Evolutionary conservation across 2,329 filamentous ascomycete species (phyloP).

Genomic region (Albophoma yamanashiensis): DNA sequence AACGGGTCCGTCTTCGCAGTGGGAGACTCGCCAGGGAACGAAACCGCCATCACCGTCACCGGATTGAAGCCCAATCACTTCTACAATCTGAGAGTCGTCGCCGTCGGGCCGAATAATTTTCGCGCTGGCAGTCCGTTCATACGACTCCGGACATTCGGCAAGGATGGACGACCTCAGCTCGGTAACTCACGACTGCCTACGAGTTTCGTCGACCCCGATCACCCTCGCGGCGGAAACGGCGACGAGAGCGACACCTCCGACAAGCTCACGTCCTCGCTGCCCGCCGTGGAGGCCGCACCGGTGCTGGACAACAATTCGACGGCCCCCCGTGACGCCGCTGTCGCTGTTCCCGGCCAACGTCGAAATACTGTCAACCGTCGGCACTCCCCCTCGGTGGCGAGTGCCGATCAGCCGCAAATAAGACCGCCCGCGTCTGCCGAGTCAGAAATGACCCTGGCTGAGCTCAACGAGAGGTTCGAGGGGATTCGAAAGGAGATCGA

Average conservation of each 20-base stretch:
- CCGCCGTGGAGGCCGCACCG: constrained; percentile 49
- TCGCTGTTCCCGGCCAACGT: constrained; percentile 30
- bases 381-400: constrained; percentile 60
- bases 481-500: constrained; percentile 74
- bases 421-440: constrained; percentile 38
- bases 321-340: constrained; percentile 51
- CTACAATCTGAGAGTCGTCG: constrained; percentile 88
- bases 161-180: constrained; percentile 51
- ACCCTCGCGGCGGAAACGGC: constrained; percentile 23
- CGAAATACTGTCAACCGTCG: constrained; percentile 58
- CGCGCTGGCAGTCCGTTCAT: constrained; percentile 81
- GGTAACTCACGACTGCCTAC: constrained; percentile 45
- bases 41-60: constrained; percentile 68
- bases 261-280: constrained; percentile 37
- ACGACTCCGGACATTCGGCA: constrained; percentile 66
- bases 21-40: constrained; percentile 58
- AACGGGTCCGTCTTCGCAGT: constrained; percentile 36
- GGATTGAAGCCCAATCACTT: constrained; percentile 78
- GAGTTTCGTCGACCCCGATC: constrained; percentile 43
- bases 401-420: constrained; percentile 37
- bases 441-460: constrained; percentile 57
- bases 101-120: constrained; percentile 85
- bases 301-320: constrained; percentile 49
- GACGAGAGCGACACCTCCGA: constrained; percentile 37
- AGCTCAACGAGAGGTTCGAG: constrained; percentile 75